Evolutionary conservation across 106 monocot genomes (phyloP), one percentile per base, ranked within the genome.

Genomic region (Xerophyta viscosa): DNA sequence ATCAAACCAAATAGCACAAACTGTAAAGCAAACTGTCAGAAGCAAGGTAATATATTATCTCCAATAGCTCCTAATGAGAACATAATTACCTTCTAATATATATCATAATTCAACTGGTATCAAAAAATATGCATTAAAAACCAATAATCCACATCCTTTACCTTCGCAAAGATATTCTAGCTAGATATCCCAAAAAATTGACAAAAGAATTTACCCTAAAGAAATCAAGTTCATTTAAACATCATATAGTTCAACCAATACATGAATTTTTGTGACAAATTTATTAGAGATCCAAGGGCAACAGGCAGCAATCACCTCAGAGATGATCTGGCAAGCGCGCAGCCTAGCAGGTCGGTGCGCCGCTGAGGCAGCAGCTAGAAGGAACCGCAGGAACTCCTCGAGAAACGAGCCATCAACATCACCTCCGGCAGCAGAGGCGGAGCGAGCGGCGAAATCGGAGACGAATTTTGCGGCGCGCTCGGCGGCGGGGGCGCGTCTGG

Each of bases 301-400:
- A 22, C 12, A 58, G 19, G 29, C 19, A 27, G 1, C 24, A 15
- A 4, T 63, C 48, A 98, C 98, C 90, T 98, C 82, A 0, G 86
- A 82, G 29, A 98, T 60, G 36, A 98, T 86, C 71, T 98, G 98
- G 71, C 98, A 98, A 3, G 86, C 55, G 19, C 98, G 72, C 22
- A 86, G 80, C 59, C 96, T 69, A 6, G 77, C 71, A 8, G 70
- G 45, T 1, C 85, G 79, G 28, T 78, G 61, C 26, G 73, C 71
- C 3, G 89, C 72, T 2, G 25, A 53, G 6, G 96, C 45, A 6
- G 81, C 90, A 1, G 46, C 53, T 8, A 90, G 63, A 27, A 98
- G 79, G 55, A 90, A 82, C 52, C 79, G 31, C 8, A 98, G 41
- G 22, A 90, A 86, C 48, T 66, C 72, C 31, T 74, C 77, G 19